phyloP scores from a whole-genome alignment of 352 stramenopile genomes.

The Globisporangium ultimum region DNA sequence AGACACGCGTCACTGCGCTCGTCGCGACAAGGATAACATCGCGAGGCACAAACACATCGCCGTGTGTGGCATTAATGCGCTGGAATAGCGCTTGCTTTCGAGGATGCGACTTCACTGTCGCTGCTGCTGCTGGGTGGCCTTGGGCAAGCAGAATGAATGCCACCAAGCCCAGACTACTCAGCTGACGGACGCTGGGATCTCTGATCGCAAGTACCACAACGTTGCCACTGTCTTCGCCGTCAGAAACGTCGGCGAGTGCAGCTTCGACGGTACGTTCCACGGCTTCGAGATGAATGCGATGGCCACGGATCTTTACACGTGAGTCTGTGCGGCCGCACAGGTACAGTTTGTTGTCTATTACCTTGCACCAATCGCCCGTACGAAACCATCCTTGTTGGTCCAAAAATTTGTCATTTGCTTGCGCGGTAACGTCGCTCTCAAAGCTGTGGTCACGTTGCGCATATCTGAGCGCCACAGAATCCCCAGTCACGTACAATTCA shows the following conservation, averaged over 20 bases:
- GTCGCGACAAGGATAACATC: conserved; percentile 16
- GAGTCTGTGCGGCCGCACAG: conserved; percentile 41
- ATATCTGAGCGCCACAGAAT: conserved; percentile 34
- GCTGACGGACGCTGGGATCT: background rate
- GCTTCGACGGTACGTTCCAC: conserved; percentile 24
- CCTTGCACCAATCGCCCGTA: conserved; percentile 44
- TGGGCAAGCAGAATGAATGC: conserved; percentile 2
- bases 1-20: conserved; percentile 19
- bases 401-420: background rate
- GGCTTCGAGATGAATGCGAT: conserved; percentile 45
- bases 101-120: conserved; percentile 6
- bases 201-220: conserved; percentile 4
- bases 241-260: conserved; percentile 17
- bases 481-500: conserved; percentile 35
- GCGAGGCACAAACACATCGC: conserved; percentile 26
- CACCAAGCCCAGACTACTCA: conserved; percentile 8
- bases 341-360: conserved; percentile 29
- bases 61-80: conserved; percentile 30
- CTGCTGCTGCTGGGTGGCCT: background rate
- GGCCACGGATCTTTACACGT: conserved; percentile 54
- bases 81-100: conserved; percentile 16
- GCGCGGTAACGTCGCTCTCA: too few species aligned
- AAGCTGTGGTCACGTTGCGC: background rate
- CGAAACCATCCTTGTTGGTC: conserved; percentile 19
- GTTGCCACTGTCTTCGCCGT: background rate